Base-by-base conservation (phyloP, 306 rosid genomes). In the Gillenia trifoliata region DNA sequence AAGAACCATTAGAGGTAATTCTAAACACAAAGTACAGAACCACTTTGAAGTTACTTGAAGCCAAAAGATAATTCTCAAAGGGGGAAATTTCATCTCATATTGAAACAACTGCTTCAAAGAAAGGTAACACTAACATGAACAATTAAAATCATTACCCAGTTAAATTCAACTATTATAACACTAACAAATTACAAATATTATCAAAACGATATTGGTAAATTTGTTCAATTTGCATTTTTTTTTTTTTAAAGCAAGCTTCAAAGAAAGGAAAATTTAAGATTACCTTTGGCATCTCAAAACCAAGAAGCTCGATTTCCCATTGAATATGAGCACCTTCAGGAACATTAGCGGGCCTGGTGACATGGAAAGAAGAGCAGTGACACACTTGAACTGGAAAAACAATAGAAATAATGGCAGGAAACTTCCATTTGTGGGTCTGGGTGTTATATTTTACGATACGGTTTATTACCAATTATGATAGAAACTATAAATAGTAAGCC, bases 301-400 rank as follows among this genome's bases (percentile, higher is more conserved):
- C 91, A 71, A 95, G 92, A 82, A 92, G 98, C 71, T 95, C 98
- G 66, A 95, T 95, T 85, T 95, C 98, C 98, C 98, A 95, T 83
- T 86, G 89, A 82, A 95, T 74, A 80, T 87, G 81, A 72, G 97
- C 96, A 75, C 96, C 98, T 80, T 88, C 97, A 57, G 96, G 97
- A 71, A 95, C 91, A 84, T 85, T 87, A 75, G 83, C 86, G 9
- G 92, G 98, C 87, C 99, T 95, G 83, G 83, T 26, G 68, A 80
- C 38, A 56, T 36, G 55, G 65, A 59, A 64, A 70, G 73, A 80
- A 73, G 73, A 23, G 13, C 62, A 75, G 74, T 43, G 66, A 81
- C 57, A 68, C 68, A 64, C 72, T 66, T 63, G 30, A 68, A 78
- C 68, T 76, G 41, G 57, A 55, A 41, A 68, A 77, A 55, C 56